Percentiles rank a stretch among this genome's conserved stretches.
Conservation (phyloP, 140 eudicot genomes). For the Bidens hawaiensis region DNA sequence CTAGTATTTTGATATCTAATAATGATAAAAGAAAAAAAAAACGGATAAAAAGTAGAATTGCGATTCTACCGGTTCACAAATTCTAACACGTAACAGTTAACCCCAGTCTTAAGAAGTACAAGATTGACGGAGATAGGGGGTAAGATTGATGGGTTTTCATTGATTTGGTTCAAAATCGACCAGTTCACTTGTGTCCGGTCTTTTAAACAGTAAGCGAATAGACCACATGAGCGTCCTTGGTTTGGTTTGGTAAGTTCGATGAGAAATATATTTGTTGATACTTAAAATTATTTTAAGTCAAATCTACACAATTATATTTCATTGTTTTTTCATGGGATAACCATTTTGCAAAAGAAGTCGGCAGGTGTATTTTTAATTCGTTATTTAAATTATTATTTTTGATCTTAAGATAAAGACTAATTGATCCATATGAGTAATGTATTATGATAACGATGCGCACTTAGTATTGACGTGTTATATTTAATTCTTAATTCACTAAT, state of each 20-base stretch:
- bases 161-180: too few species aligned
- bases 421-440: background rate
- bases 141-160: background rate
- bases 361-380: background rate
- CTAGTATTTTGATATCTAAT: background rate
- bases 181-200: too few species aligned
- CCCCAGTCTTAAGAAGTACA: background rate
- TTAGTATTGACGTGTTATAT: background rate
- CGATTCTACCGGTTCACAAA: background rate
- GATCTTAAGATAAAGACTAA: background rate
- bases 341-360: background rate
- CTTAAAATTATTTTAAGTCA: background rate
- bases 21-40: too few species aligned
- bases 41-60: too few species aligned
- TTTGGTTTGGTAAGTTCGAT: too few species aligned
- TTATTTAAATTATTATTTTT: background rate
- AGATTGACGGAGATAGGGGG: background rate
- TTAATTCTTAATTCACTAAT: too few species aligned
- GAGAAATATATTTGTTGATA: background rate
- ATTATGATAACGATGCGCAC: background rate
- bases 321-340: background rate
- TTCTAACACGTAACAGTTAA: background rate
- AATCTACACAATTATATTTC: background rate
- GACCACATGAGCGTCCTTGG: too few species aligned
- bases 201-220: too few species aligned